A percentile compares a stretch with the other conserved stretches of the same genome.
Evolutionary conservation across 2,329 filamentous ascomycete species (phyloP).

Genomic region (Colletotrichum lini): DNA sequence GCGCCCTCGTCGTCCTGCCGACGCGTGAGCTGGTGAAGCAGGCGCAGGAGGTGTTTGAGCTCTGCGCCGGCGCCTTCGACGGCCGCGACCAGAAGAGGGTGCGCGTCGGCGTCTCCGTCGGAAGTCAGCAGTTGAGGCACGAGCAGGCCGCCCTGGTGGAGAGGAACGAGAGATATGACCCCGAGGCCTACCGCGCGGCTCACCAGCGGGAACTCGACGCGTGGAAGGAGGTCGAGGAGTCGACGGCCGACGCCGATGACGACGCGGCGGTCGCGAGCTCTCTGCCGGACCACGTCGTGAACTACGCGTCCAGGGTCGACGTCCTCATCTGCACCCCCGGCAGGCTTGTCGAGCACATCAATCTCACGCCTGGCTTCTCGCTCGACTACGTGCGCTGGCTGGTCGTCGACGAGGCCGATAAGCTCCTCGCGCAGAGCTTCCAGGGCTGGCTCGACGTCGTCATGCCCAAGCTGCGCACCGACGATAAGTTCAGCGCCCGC

Average conservation of each 20-base stretch:
- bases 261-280: slow-evolving; percentile 54
- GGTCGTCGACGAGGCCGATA: slow-evolving; percentile 94
- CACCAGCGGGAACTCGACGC: slow-evolving; percentile 56
- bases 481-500: slow-evolving; percentile 63
- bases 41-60: slow-evolving; percentile 82
- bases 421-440: slow-evolving; percentile 90
- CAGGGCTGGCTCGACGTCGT: slow-evolving; percentile 89
- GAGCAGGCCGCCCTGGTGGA: slow-evolving; percentile 68
- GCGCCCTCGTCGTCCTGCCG: slow-evolving; percentile 88
- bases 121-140: slow-evolving; percentile 80
- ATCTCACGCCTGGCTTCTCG: slow-evolving; percentile 85
- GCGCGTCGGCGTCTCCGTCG: slow-evolving; percentile 85
- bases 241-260: slow-evolving; percentile 55
- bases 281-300: slow-evolving; percentile 74
- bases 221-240: slow-evolving; percentile 60
- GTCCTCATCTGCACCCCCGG: slow-evolving; percentile 94
- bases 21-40: slow-evolving; percentile 93
- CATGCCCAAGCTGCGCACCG: slow-evolving; percentile 70
- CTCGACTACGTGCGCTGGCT: slow-evolving; percentile 88
- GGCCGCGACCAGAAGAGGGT: slow-evolving; percentile 73
- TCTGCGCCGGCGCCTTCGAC: slow-evolving; percentile 77
- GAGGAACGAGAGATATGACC: slow-evolving; percentile 73
- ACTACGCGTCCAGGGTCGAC: slow-evolving; percentile 82
- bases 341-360: slow-evolving; percentile 90
- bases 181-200: slow-evolving; percentile 66